Evolutionary conservation across 2,329 filamentous ascomycete genomes (phyloP), one percentile per base, ranked within the genome.

Genomic region (Raffaelea albimanens): DNA sequence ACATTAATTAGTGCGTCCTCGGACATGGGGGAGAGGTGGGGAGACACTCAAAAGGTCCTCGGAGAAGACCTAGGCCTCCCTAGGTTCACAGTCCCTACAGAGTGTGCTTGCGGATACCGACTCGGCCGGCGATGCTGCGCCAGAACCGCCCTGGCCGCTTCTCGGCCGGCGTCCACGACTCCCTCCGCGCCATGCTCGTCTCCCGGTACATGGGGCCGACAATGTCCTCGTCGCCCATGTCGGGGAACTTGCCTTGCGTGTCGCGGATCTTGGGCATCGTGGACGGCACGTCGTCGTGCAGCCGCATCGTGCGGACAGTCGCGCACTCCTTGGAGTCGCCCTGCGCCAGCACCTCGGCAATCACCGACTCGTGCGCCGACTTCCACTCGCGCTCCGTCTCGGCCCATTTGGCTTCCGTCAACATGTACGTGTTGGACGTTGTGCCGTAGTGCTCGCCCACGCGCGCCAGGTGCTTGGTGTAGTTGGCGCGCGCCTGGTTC

Each of bases 381-480:
- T 82, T 80, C 91, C 90, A 96, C 48, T 73, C 68, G 2, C 71
- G 71, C 61, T 95, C 87, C 40, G 86, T 85, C 56, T 83, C 79
- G 22, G 82, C 76, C 91, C 91, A 96, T 63, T 97, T 97, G 52
- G 85, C 78, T 63, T 93, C 83, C 0, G 90, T 95, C 48, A 93
- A 73, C 45, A 75, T 78, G 66, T 90, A 95, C 48, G 87, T 93
- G 62, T 88, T 93, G 46, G 89, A 95, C 0, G 88, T 95, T 31
- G 83, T 74, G 16, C 90, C 89, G 57, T 95, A 95, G 65, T 96
- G 88, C 64, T 95, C 90, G 48, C 86, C 85, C 0, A 87, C 93
- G 49, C 88, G 85, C 11, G 87, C 85, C 19, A 94, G 78, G 59
- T 95, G 90, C 63, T 90, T 91, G 55, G 86, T 86, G 67, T 90